A percentile compares a stretch with the other conserved stretches of the same genome.
Evolutionary conservation across 371 early-diverging fungal species (phyloP).

Genomic region (Mortierella sp.): DNA sequence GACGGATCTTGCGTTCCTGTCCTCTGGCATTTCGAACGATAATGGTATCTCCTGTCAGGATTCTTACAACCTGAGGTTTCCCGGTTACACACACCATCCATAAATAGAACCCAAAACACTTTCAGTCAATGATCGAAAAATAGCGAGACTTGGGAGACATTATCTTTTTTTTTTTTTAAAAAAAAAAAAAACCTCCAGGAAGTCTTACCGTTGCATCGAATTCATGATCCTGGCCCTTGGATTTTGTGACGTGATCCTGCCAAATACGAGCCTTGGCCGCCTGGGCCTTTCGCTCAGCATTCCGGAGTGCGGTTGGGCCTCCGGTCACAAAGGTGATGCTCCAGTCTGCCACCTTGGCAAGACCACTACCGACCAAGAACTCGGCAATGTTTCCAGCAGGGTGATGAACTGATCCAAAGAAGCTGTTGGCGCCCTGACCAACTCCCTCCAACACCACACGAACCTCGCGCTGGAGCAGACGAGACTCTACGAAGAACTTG

Average conservation of each 20-base stretch:
- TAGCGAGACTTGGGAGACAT: not conserved
- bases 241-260: conserved; percentile 69
- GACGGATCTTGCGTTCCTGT: conserved; percentile 80
- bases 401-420: conserved; percentile 84
- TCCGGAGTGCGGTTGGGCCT: conserved; percentile 76
- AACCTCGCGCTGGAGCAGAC: conserved; percentile 92
- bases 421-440: conserved; percentile 68
- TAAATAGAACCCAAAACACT: not conserved
- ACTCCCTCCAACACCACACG: conserved; percentile 83
- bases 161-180: not conserved
- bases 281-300: conserved; percentile 76
- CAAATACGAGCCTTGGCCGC: conserved; percentile 75
- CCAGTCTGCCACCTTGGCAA: conserved; percentile 93
- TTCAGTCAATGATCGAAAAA: not conserved
- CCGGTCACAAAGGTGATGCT: conserved; percentile 82
- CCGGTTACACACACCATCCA: not conserved
- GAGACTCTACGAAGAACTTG: conserved; percentile 89
- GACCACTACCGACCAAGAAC: conserved; percentile 81
- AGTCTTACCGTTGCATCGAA: conserved; percentile 50
- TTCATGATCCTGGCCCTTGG: conserved; percentile 46
- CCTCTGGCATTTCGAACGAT: conserved; percentile 66
- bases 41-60: conserved; percentile 87
- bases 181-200: not conserved
- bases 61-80: conserved; percentile 51
- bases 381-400: conserved; percentile 95